Evolutionary conservation across 2,329 filamentous ascomycete species (phyloP), one percentile per base, ranked within the genome.

Genomic region (Bipolaris victoriae): DNA sequence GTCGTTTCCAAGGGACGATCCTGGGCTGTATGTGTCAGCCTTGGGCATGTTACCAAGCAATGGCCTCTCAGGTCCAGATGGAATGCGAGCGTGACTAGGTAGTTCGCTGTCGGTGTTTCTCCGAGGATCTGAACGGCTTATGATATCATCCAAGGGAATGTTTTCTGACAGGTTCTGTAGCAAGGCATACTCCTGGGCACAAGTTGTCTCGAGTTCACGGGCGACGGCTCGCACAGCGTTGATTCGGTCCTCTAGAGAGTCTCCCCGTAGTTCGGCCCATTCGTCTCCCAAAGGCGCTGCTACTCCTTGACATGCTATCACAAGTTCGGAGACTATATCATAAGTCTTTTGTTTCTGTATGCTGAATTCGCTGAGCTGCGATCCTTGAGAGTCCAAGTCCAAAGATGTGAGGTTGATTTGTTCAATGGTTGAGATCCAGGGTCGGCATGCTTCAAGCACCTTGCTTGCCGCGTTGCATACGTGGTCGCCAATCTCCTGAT

Each of bases 281-380:
- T 99, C 95, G 73, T 99, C 95, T 7, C 90, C 91, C 41, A 99
- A 78, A 5, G 95, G 95, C 7, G 91, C 91, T 5, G 92, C 91
- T n/a, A 98, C 90, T 22, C 90, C 88, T 77, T 99, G 95, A 70
- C 93, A 97, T 57, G 89, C 88, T 48, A 97, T 79, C 3, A 98
- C 80, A 26, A 99, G 84, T 73, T 98, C 95, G 7, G 92, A 93
- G 53, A 97, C 90, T 57, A 92, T 90, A 76, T 98, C 95, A 76
- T 98, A 98, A 16, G 96, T 82, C 66, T 90, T 90, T 76, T 99
- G 95, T 78, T 98, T 98, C 75, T 96, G 91, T 31, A 88, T 85
- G 69, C 88, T 89, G 74, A 97, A 97, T 66, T 98, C 95, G 46
- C 88, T 84, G 31, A 98, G 80, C 67, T 96, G 91, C 0, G 92